Evolutionary conservation across 257 asterid species (phyloP).

Genomic region (Apocynum venetum): DNA sequence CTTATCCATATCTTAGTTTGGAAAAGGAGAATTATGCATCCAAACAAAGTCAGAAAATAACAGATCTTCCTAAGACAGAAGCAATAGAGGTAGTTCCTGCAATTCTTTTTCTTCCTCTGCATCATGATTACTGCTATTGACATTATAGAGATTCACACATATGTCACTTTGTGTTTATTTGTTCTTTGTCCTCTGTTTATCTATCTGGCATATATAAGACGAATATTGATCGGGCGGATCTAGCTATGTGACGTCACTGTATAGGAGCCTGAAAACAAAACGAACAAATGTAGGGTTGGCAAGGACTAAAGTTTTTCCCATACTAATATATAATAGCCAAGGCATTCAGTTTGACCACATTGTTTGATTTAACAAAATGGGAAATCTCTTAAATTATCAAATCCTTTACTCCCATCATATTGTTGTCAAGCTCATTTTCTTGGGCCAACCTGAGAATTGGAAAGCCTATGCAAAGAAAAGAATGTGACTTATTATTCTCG

Average conservation of each 20-base stretch:
- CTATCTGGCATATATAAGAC: neutral
- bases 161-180: neutral
- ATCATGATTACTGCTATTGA: neutral
- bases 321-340: neutral
- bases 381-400: neutral
- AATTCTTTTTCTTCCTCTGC: neutral
- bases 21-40: constrained; percentile 32
- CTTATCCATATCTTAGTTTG: constrained; percentile 30
- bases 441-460: no score
- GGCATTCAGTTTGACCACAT: neutral
- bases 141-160: neutral
- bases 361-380: neutral
- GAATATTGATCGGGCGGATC: neutral
- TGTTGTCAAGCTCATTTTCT: no score
- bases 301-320: constrained; percentile 3
- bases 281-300: neutral
- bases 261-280: neutral
- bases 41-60: constrained; percentile 35
- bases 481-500: no score
- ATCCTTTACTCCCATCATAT: neutral
- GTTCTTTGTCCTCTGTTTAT: neutral
- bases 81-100: constrained; percentile 58
- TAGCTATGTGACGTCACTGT: neutral
- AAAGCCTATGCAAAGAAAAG: no score
- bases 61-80: constrained; percentile 35